Base-by-base conservation (phyloP, 1,139 yeast species). In the Saccharomyces hybrid region DNA sequence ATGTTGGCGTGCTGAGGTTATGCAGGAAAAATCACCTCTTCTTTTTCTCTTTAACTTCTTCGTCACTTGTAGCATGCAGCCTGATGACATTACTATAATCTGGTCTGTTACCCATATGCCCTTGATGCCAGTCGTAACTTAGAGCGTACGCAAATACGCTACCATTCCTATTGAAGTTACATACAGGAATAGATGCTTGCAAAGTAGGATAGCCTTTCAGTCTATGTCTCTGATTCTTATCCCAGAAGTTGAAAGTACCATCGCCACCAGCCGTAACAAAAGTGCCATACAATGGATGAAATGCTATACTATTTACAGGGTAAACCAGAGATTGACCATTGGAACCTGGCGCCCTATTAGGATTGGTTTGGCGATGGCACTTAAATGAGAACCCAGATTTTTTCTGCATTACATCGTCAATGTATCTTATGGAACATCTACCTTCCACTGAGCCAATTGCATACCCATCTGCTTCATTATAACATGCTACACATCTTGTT, bases 371-470 rank as follows among this genome's bases (percentile, higher is more conserved):
- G 60, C 99, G 83, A 69, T 93, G 99, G 71, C 99, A 95, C 70
- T 90, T 88, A 78, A 93, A 95, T 4, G 96, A 85, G 69, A 93
- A 95, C 2, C 93, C 95, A 50, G 72, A 71, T 64, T 81, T 79
- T 55, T 78, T 78, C 66, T 88, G 95, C 65, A 86, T 88, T 52
- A 78, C 78, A 47, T 89, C 96, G 63, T 88, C 96, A 54, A 93
- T 82, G 71, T 91, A 93, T 67, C 90, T 96, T 64, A 95, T 85
- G n/a, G 96, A 96, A 73, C 98, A 90, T 62, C 99, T 79, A 27
- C 99, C 99, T 73, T 93, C 99, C 52, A 93, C 83, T 2, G 96
- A 86, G 4, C 96, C 98, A 52, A 93, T 74, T 1, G 96, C 97
- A 71, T 81, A 95, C 6, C 98, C 97, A 64, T 88, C 86, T 9